Conservation (phyloP, 2,329 filamentous ascomycete genomes). For the Tolypocladium sp. region DNA sequence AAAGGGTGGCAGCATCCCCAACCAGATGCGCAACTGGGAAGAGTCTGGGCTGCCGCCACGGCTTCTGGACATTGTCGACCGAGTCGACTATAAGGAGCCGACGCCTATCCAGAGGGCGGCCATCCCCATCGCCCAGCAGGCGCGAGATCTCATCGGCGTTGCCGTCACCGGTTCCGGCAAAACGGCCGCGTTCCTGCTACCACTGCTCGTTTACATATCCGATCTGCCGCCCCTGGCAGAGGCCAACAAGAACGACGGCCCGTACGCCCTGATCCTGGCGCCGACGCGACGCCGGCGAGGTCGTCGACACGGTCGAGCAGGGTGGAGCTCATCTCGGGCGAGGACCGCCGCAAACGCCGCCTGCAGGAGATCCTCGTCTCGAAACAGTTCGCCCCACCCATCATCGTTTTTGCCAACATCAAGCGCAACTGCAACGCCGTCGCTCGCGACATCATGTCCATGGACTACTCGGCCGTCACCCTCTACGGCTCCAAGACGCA, state of each 20-base stretch:
- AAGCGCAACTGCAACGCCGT: constrained; percentile 97
- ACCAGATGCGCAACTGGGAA: constrained; percentile 90
- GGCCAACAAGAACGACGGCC: constrained; percentile 83
- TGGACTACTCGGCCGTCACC: constrained; percentile 84
- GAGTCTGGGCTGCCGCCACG: constrained; percentile 74
- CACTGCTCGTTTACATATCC: constrained; percentile 90
- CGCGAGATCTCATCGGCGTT: constrained; percentile 90
- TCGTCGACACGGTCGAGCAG: constrained; percentile 95
- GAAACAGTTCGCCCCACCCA: constrained; percentile 73
- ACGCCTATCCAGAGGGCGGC: constrained; percentile 87
- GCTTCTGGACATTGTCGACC: constrained; percentile 71
- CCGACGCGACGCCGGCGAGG: constrained; percentile 93
- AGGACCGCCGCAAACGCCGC: constrained; percentile 94
- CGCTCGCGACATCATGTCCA: constrained; percentile 84
- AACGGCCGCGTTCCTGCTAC: constrained; percentile 88
- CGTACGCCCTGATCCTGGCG: constrained; percentile 93
- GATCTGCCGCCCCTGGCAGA: constrained; percentile 83
- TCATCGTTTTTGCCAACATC: constrained; percentile 99
- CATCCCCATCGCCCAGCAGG: constrained; percentile 88
- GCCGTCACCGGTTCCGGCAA: constrained; percentile 98
- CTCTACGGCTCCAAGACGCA: constrained; percentile 95
- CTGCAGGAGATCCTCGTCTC: constrained; percentile 79
- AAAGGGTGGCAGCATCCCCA: constrained; percentile 84
- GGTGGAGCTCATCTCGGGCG: constrained; percentile 83
- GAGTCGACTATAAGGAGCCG: constrained; percentile 86